Conservation (phyloP, 306 rosid species). For the Alnus rubra region DNA sequence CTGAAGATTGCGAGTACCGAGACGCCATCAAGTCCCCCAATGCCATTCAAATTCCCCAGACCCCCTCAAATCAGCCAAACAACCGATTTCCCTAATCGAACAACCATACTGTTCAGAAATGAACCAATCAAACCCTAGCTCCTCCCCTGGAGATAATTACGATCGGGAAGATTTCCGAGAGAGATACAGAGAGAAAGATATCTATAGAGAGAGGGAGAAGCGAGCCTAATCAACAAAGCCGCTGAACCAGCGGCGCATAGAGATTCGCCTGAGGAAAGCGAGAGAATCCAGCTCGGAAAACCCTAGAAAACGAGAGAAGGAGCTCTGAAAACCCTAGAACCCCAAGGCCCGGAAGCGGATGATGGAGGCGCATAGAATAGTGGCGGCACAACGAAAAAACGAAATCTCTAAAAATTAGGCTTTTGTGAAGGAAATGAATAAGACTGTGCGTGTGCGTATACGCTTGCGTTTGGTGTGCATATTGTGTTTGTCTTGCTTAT, state of each 20-base stretch:
- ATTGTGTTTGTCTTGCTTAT: conserved; percentile 6
- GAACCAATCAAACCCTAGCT: conserved; percentile 14
- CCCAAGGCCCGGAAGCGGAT: conserved; percentile 35
- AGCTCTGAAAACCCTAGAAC: conserved; percentile 42
- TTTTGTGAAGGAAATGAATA: conserved; percentile 29
- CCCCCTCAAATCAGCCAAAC: conserved; percentile 21
- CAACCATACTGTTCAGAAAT: conserved; percentile 24
- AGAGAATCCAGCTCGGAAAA: conserved; percentile 69
- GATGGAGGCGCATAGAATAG: conserved; percentile 62
- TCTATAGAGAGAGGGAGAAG: not conserved
- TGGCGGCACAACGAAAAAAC: conserved; percentile 46
- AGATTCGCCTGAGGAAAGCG: conserved; percentile 52
- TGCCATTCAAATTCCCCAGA: conserved; percentile 89
- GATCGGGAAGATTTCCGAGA: conserved; percentile 19
- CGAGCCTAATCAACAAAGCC: conserved; percentile 63
- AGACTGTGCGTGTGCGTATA: conserved; percentile 9
- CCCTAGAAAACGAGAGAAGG: conserved; percentile 7
- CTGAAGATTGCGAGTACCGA: conserved; percentile 83
- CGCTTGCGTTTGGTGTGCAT: conserved; percentile 12
- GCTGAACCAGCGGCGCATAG: conserved; percentile 84
- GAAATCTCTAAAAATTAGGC: conserved; percentile 33
- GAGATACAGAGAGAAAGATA: not conserved
- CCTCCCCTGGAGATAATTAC: not conserved
- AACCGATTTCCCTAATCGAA: conserved; percentile 43
- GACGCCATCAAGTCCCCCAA: conserved; percentile 98